Evolutionary conservation across 164 flowering plant genomes (phyloP), one percentile per base, ranked within the genome.

Genomic region (Stephania yunnanensis): DNA sequence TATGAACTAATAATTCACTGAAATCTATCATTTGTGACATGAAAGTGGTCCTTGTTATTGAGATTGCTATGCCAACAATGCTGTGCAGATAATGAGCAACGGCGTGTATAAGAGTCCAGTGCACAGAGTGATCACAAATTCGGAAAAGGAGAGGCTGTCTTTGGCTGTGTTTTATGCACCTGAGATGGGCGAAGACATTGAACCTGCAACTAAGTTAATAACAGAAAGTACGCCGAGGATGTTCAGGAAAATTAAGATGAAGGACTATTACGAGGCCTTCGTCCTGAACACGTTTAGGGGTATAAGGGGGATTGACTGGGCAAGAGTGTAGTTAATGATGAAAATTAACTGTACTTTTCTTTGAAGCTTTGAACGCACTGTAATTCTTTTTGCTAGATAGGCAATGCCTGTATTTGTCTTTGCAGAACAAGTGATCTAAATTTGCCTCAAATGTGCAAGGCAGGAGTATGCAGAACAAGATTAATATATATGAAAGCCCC

Each of bases 31-130:
- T 30, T 31, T 36, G 11, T 68, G 71, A 12, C 46, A 44, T 2
- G 17, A 36, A 36, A 9, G 70, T 67, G 19, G 20, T 8, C 36
- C 64, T 58, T 0, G 1, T 58, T 15, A 0, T 58, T 58, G 20
- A 68, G 20, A 68, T 15, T 12, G 2, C 42, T 50, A 25, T 52
- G 7, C 4, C 10, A 67, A 44, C 31, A 10, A 7, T 9, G 5
- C 46, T 71, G 42, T 65, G 80, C 85, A 89, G 92, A 87, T 87
- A 80, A 84, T 86, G 87, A 87, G 81, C 73, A 89, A 89, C 78
- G 90, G 90, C 31, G 71, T 83, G n/a, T 83, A 86, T 79, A 87
- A 83, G 82, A 89, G 92, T 78, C 87, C 87, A 3, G 64, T 87
- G 76, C 92, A 89, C 69, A 85, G 89, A 76, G 92, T 77, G 19